Evolutionary conservation across 345 rosid species (phyloP), one percentile per base, ranked within the genome.

Genomic region (Murraya paniculata): DNA sequence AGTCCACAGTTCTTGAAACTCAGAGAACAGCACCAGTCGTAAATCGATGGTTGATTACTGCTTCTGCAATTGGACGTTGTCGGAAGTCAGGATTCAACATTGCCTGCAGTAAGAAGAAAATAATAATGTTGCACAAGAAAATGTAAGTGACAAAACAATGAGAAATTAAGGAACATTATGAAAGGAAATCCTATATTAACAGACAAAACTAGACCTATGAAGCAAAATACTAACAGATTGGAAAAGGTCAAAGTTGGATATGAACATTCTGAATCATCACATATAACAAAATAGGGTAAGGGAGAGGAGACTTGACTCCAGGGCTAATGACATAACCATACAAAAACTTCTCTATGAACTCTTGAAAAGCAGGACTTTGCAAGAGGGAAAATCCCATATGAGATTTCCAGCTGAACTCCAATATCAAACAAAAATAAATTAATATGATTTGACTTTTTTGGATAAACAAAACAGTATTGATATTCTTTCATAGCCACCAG

Each of bases 51-150:
- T 79, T 88, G 28, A 89, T 84, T 53, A 92, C 89, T 76, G 98
- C 92, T 79, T 93, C 90, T 57, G 97, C 98, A 71, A 77, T 81
- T 61, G 99, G 98, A 13, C 99, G 89, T 58, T 95, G 91, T 45
- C 89, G 84, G 62, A 86, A 90, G 81, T 95, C 93, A 0, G 92
- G 89, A 81, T 87, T 86, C 84, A 95, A 82, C 99, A 95, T 93
- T 67, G 91, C 92, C 99, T 95, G 76, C 88, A 84, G 64, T 9
- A 39, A 6, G 38, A 10, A 13, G 13, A 10, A 45, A 19, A 50
- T 61, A 3, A 35, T 19, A 28, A 31, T 10, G 11, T 73, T 61
- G 55, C 53, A 18, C 4, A 22, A 36, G 11, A 55, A 68, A 39
- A 68, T 25, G 27, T 3, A 33, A 9, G n/a, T 45, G 50, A 45